Evolutionary conservation across 1,284 basidiomycete species (phyloP).

Genomic region (Rhodotorula sp.): DNA sequence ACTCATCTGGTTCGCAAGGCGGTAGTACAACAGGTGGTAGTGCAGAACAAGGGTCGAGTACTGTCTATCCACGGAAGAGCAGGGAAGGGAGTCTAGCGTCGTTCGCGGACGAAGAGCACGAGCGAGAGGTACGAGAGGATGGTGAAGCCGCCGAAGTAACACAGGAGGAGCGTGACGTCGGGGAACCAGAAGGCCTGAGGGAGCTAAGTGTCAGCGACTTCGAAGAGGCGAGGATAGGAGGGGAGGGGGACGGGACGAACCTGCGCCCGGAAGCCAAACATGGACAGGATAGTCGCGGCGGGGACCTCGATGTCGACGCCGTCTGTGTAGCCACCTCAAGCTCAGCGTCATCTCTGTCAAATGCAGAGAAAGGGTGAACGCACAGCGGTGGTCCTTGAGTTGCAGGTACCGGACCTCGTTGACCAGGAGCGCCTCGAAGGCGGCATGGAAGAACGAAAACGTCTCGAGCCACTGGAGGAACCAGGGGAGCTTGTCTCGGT

Average conservation of each 20-base stretch:
- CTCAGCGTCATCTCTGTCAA: background rate
- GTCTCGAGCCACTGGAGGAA: slow-evolving; percentile 81
- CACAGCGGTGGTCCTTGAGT: slow-evolving; percentile 79
- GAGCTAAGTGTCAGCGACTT: slow-evolving; percentile 2
- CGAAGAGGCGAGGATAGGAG: fast-evolving
- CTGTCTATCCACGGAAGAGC: too few relatives aligned
- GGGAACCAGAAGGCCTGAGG: slow-evolving; percentile 91
- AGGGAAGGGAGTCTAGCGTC: slow-evolving; percentile 55
- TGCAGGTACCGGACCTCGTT: slow-evolving; percentile 94
- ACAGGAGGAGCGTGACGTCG: slow-evolving; percentile 74
- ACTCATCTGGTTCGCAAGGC: too few relatives aligned
- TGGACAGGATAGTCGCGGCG: slow-evolving; percentile 85
- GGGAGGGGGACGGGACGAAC: slow-evolving; percentile 50
- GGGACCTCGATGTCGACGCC: slow-evolving; percentile 91
- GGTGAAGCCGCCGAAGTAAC: slow-evolving; percentile 78
- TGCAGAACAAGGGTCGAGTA: too few relatives aligned
- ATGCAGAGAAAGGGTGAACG: slow-evolving; percentile 39
- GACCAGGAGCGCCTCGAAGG: slow-evolving; percentile 90
- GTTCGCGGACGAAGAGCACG: slow-evolving; percentile 86
- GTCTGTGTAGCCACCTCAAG: slow-evolving; percentile 54
- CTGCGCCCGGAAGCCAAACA: slow-evolving; percentile 81
- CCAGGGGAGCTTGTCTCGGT: slow-evolving; percentile 75
- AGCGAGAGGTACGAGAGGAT: slow-evolving; percentile 71
- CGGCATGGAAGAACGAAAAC: slow-evolving; percentile 97
- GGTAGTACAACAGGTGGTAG: too few relatives aligned